These are phyloP conservation scores for Boletales sp. DNA, from an alignment of 768 basidiomycete species.

Conservation along the genomic window DNA sequence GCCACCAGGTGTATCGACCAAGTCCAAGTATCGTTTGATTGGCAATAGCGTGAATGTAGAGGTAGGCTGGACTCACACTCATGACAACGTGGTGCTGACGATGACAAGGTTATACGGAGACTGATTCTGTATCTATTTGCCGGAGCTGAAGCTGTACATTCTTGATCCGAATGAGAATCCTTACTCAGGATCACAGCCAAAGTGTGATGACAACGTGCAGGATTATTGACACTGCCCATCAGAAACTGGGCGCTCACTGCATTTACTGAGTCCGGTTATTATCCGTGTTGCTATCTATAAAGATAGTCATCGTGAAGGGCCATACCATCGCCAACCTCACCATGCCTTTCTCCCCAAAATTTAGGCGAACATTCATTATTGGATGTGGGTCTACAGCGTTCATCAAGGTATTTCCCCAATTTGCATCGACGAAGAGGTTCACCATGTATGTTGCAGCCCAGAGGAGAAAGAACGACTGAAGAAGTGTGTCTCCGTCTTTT, in stretches of 20 bases:
- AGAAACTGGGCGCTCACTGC: too few relatives aligned
- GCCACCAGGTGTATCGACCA: conserved; percentile 57
- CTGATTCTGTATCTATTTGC: conserved; percentile 58
- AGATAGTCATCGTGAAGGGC: background rate
- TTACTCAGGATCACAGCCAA: too few relatives aligned
- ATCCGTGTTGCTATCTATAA: background rate
- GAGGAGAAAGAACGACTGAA: conserved; percentile 58
- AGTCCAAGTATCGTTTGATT: conserved; percentile 71
- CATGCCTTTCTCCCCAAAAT: conserved; percentile 3
- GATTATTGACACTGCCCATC: too few relatives aligned
- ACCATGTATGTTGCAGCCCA: conserved; percentile 44
- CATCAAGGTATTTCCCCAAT: conserved; percentile 51
- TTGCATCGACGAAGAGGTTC: background rate
- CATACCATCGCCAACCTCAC: background rate
- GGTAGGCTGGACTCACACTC: conserved; percentile 33
- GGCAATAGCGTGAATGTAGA: conserved; percentile 82
- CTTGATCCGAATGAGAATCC: too few relatives aligned
- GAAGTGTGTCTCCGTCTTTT: conserved; percentile 40
- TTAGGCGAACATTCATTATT: conserved; percentile 51
- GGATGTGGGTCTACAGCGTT: conserved; percentile 77
- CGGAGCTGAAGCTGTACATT: background rate
- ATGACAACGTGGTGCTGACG: background rate
- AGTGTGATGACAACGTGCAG: too few relatives aligned
- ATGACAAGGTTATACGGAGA: conserved; percentile 40
- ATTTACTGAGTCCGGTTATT: too few relatives aligned